phyloP scores from a whole-genome alignment of 108 stramenopile genomes.

The Nannochloropsis salina region DNA sequence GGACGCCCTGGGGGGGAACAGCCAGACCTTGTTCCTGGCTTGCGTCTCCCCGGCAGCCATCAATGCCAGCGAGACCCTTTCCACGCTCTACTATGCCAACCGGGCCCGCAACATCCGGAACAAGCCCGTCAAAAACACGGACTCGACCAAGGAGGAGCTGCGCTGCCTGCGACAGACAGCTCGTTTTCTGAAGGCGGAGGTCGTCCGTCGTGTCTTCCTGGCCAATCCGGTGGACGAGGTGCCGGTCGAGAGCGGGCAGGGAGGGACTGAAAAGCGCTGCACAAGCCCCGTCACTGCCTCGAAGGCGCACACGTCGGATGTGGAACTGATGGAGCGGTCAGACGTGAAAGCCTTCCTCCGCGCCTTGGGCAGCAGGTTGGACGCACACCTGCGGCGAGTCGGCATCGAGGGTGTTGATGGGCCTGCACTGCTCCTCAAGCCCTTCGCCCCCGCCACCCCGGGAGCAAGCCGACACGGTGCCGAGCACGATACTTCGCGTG shows the following conservation, averaged over 20 bases:
- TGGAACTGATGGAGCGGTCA: constrained; percentile 24
- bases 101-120: constrained; percentile 50
- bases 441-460: constrained; percentile 3
- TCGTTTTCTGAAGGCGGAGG: constrained; percentile 33
- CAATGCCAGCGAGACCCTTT: constrained; percentile 46
- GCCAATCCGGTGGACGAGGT: not conserved
- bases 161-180: constrained; percentile 35
- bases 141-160: constrained; percentile 45
- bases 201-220: constrained; percentile 34
- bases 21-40: constrained; percentile 55
- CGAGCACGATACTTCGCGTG: not conserved
- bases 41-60: constrained; percentile 54
- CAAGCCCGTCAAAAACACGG: constrained; percentile 54
- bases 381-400: not conserved
- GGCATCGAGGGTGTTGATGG: not conserved
- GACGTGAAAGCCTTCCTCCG: constrained; percentile 32
- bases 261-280: constrained; percentile 6
- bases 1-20: constrained; percentile 52
- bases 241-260: too few relatives aligned
- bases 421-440: not conserved
- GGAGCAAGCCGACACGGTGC: not conserved
- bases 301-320: not conserved
- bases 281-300: constrained; percentile 18
- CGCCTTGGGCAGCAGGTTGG: not conserved
- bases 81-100: constrained; percentile 48